phyloP scores from a whole-genome alignment of 164 flowering plant genomes.

The Sedum album region DNA sequence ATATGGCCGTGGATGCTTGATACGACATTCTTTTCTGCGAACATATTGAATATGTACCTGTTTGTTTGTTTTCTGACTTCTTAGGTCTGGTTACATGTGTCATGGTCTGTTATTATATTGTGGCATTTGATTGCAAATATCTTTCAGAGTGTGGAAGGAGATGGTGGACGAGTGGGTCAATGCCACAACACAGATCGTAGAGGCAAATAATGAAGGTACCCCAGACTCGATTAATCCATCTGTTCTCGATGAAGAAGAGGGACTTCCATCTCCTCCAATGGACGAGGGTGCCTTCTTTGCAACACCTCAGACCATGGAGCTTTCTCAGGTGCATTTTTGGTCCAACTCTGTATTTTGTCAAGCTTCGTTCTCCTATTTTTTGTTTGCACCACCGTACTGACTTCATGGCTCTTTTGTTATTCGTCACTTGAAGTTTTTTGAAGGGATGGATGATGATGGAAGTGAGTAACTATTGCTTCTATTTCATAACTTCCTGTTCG shows the following conservation, averaged over 20 bases:
- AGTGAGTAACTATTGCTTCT: slow-evolving; percentile 49
- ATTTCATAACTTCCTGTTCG: slow-evolving; percentile 13
- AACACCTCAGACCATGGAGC: slow-evolving; percentile 52
- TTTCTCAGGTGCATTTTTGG: slow-evolving; percentile 45
- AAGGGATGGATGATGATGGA: slow-evolving; percentile 94
- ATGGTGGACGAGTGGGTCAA: slow-evolving; percentile 70
- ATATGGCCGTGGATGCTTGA: not conserved
- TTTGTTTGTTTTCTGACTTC: too few relatives aligned
- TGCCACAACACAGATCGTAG: slow-evolving; percentile 17
- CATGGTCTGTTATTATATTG: not conserved
- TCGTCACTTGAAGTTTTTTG: slow-evolving; percentile 60
- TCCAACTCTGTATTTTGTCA: not conserved
- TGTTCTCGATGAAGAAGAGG: slow-evolving; percentile 36
- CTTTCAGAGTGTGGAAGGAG: slow-evolving; percentile 71
- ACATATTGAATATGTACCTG: too few relatives aligned
- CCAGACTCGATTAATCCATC: slow-evolving; percentile 90
- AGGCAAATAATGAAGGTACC: slow-evolving; percentile 36
- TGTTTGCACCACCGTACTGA: slow-evolving; percentile 15
- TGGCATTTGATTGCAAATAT: not conserved
- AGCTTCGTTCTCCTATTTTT: slow-evolving; percentile 2
- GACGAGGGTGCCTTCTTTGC: slow-evolving; percentile 63
- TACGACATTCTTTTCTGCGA: too few relatives aligned
- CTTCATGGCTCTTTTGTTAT: slow-evolving; percentile 11
- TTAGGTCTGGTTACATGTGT: not conserved
- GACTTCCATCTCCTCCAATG: slow-evolving; percentile 87